phyloP scores from a whole-genome alignment of 495 filamentous ascomycete species.

The Aspergillus cristatus region DNA sequence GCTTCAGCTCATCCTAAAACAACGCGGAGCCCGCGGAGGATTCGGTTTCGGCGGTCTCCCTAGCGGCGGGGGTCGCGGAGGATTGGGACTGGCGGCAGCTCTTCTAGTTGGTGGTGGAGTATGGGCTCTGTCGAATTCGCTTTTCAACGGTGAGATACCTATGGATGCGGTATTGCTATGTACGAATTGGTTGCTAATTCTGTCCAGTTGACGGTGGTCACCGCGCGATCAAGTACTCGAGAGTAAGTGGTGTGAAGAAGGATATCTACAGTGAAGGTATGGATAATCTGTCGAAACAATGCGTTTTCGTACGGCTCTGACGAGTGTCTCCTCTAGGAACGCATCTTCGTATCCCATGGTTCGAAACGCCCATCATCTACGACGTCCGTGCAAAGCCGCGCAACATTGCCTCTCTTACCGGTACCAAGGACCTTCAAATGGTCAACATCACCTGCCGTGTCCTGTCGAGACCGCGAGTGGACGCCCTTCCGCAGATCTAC shows the following conservation, averaged over 20 bases:
- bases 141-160: slow-evolving; percentile 71
- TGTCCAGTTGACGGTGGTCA: slow-evolving; percentile 94
- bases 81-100: slow-evolving; percentile 34
- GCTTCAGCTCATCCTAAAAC: slow-evolving; percentile 53
- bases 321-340: slow-evolving; percentile 54
- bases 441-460: slow-evolving; percentile 99
- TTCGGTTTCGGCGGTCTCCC: slow-evolving; percentile 31
- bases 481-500: slow-evolving; percentile 91
- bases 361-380: slow-evolving; percentile 93
- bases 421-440: slow-evolving; percentile 99
- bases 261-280: slow-evolving; percentile 95
- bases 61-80: slow-evolving; percentile 44
- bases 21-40: slow-evolving; percentile 33
- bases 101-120: slow-evolving; percentile 56
- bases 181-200: background rate
- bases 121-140: slow-evolving; percentile 64
- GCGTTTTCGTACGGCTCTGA: background rate
- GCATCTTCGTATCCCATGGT: slow-evolving; percentile 87
- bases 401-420: slow-evolving; percentile 93
- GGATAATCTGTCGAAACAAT: slow-evolving; percentile 1
- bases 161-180: background rate
- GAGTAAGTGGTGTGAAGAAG: slow-evolving; percentile 87
- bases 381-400: slow-evolving; percentile 96
- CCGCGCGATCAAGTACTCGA: slow-evolving; percentile 96
- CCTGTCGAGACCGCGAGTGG: slow-evolving; percentile 78